Percentiles rank a stretch among this genome's conserved stretches.
Conservation (phyloP, 2,329 filamentous ascomycete species). For the Grosmannia serpens region DNA sequence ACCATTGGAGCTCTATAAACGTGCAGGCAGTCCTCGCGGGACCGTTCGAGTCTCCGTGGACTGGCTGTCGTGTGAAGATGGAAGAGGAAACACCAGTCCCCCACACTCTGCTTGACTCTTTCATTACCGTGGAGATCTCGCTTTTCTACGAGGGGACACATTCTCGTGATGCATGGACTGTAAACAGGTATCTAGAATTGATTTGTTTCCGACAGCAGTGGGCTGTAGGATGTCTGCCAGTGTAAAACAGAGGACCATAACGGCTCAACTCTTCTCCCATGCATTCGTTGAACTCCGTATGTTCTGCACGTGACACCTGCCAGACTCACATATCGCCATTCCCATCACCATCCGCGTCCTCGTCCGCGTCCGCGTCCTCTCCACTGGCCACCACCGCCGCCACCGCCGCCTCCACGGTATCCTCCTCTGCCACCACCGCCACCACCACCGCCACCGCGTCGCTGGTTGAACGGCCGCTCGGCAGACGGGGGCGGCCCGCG, state of each 20-base stretch:
- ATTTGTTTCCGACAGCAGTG: too few relatives aligned
- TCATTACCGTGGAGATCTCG: conserved; percentile 25
- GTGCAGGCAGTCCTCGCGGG: conserved; percentile 8
- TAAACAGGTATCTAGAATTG: too few relatives aligned
- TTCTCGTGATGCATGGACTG: conserved; percentile 5
- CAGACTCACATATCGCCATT: neutral
- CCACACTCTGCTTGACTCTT: conserved; percentile 35
- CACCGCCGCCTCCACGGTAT: conserved; percentile 25
- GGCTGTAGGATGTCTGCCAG: too few relatives aligned
- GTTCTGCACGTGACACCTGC: too few relatives aligned
- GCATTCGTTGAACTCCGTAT: too few relatives aligned
- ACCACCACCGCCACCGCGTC: conserved; percentile 24
- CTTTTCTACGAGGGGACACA: conserved; percentile 36
- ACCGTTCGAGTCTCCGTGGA: conserved; percentile 22
- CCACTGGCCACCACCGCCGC: conserved; percentile 25
- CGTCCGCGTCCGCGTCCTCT: conserved; percentile 24
- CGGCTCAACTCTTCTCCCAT: too few relatives aligned
- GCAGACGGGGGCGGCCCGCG: conserved; percentile 40
- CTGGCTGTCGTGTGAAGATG: conserved; percentile 33
- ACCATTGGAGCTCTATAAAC: conserved; percentile 17
- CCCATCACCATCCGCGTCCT: conserved; percentile 5
- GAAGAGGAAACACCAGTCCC: conserved; percentile 29
- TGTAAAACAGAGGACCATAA: too few relatives aligned
- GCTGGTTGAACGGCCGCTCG: conserved; percentile 12
- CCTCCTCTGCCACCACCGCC: conserved; percentile 26